A percentile compares a stretch with the other conserved stretches of the same genome.
phyloP scores from a whole-genome alignment of 1,284 basidiomycete species.

The Ceratorhiza oryzae-sativae region DNA sequence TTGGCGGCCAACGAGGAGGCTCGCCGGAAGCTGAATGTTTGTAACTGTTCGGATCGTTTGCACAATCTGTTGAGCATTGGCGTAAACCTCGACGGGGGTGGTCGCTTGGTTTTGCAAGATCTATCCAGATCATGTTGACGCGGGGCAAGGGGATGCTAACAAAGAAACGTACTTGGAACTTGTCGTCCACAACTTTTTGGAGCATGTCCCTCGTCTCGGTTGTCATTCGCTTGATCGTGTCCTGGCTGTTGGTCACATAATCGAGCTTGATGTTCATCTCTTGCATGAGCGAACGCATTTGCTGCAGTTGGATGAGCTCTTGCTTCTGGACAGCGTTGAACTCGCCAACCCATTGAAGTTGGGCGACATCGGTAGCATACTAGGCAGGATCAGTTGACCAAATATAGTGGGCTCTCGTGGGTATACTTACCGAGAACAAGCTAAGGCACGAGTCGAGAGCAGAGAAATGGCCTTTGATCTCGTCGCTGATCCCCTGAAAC shows the following conservation, averaged over 20 bases:
- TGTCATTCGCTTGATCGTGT: background rate
- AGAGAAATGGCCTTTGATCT: background rate
- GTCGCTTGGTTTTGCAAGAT: slow-evolving; percentile 17
- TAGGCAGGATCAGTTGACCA: background rate
- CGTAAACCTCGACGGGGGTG: background rate
- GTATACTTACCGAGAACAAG: slow-evolving; percentile 4
- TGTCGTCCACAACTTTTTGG: slow-evolving; percentile 3
- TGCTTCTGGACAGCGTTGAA: slow-evolving; percentile 20
- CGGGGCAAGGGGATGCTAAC: background rate
- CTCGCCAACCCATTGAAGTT: slow-evolving; percentile 31
- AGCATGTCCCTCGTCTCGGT: background rate
- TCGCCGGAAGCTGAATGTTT: slow-evolving; percentile 23
- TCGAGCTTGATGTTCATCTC: background rate
- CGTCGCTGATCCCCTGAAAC: slow-evolving; percentile 4
- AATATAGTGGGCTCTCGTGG: background rate
- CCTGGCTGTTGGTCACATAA: background rate
- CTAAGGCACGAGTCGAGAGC: background rate
- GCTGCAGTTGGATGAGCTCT: slow-evolving; percentile 5
- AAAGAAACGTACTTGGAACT: background rate
- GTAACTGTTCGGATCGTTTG: slow-evolving; percentile 30
- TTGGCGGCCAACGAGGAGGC: slow-evolving; percentile 20
- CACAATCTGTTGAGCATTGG: slow-evolving; percentile 17
- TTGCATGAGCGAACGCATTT: background rate
- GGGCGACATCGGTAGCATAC: slow-evolving; percentile 7
- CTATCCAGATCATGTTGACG: background rate